Conservation (phyloP, 164 flowering plant species). For the Vitis riparia region DNA sequence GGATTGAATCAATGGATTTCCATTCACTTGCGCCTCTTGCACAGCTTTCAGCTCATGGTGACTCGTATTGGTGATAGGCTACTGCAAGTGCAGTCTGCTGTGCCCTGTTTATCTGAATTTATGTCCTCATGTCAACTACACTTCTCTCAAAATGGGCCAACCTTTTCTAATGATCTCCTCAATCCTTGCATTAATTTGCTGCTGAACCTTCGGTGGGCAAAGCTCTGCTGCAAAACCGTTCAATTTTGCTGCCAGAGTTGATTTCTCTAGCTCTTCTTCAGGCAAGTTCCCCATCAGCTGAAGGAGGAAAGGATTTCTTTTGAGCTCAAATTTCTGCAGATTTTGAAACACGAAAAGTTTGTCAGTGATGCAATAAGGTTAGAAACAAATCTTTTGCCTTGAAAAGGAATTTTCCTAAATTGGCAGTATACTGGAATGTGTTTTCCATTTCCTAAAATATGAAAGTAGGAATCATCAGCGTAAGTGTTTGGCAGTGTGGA, state of each 20-base stretch:
- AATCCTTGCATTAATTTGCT: slow-evolving; percentile 67
- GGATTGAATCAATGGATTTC: too few relatives aligned
- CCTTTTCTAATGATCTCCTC: slow-evolving; percentile 72
- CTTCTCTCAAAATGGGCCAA: slow-evolving; percentile 83
- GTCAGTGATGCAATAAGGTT: background rate
- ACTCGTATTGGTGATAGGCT: background rate
- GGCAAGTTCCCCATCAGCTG: slow-evolving; percentile 89
- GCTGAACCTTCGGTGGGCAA: slow-evolving; percentile 73
- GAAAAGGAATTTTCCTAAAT: background rate
- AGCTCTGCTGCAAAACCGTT: slow-evolving; percentile 91
- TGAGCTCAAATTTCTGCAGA: slow-evolving; percentile 92
- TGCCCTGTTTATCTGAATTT: background rate
- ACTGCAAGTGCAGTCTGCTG: background rate
- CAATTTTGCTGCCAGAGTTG: slow-evolving; percentile 70
- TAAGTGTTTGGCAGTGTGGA: too few relatives aligned
- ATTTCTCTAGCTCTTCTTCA: slow-evolving; percentile 77
- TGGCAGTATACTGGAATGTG: too few relatives aligned
- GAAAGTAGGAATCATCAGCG: too few relatives aligned
- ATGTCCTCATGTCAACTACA: slow-evolving; percentile 22
- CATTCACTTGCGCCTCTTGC: too few relatives aligned
- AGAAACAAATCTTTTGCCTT: background rate
- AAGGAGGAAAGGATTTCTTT: slow-evolving; percentile 70
- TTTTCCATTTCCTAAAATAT: too few relatives aligned
- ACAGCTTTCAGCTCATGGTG: too few relatives aligned
- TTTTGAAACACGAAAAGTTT: background rate